phyloP scores from a whole-genome alignment of 208 protist genomes.

The Willaertia magna region DNA sequence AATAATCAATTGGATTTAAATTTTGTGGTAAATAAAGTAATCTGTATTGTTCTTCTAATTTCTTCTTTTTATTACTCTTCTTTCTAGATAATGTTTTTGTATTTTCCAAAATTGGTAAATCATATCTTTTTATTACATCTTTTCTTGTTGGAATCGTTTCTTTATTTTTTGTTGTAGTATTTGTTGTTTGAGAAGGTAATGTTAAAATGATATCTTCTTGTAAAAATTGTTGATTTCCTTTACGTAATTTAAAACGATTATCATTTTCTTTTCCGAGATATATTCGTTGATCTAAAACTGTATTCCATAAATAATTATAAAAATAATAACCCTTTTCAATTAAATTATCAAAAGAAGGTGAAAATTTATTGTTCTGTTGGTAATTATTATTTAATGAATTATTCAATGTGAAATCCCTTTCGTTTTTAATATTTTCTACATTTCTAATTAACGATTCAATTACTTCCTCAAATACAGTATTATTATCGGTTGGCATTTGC shows the following conservation, averaged over 20 bases:
- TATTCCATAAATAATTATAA: not conserved
- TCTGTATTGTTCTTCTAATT: too few species aligned
- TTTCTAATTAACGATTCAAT: too few species aligned
- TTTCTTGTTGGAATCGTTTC: not conserved
- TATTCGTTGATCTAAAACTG: not conserved
- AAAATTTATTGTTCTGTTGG: too few species aligned
- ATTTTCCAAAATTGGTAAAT: not conserved
- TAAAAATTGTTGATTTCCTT: not conserved
- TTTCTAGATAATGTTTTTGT: too few species aligned
- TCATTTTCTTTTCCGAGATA: not conserved
- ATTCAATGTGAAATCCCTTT: too few species aligned
- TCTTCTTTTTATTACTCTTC: too few species aligned
- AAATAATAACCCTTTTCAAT: not conserved
- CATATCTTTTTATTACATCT: not conserved
- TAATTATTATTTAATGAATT: too few species aligned
- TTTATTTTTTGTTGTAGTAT: not conserved
- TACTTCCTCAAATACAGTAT: too few species aligned
- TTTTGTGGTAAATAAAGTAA: not conserved
- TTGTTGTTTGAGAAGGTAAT: not conserved
- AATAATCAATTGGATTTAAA: not conserved
- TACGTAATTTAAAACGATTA: not conserved
- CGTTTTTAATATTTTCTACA: too few species aligned
- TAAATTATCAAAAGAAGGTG: not conserved
- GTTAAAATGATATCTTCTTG: not conserved
- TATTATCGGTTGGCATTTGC: too few species aligned